Conservation (phyloP, 495 filamentous ascomycete species). For the Rostrohypoxylon terebratum region DNA sequence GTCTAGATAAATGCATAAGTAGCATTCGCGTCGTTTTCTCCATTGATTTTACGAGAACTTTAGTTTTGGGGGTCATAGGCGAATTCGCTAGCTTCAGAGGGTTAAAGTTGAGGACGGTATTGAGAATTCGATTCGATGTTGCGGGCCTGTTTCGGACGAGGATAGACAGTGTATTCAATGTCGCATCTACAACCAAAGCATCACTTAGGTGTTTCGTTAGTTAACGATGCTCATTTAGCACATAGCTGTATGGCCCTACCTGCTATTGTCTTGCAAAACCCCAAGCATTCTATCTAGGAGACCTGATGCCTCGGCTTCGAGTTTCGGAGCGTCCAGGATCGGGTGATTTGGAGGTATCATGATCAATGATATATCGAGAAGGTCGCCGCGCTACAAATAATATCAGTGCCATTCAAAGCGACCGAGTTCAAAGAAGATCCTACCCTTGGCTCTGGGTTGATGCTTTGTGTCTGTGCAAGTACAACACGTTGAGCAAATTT, state of each 20-base stretch:
- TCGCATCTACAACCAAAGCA: constrained; percentile 89
- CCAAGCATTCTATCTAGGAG: constrained; percentile 90
- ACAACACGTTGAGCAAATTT: constrained; percentile 96
- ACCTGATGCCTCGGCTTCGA: constrained; percentile 92
- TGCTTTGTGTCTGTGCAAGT: constrained; percentile 86
- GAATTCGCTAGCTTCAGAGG: constrained; percentile 81
- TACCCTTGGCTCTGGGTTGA: constrained; percentile 87
- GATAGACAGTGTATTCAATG: constrained; percentile 84
- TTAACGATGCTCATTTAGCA: not conserved
- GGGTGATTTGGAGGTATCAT: constrained; percentile 87
- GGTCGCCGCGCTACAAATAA: constrained; percentile 73
- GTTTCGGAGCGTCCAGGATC: constrained; percentile 76
- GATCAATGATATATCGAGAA: constrained; percentile 86
- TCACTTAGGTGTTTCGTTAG: constrained; percentile 68
- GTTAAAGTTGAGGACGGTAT: constrained; percentile 89
- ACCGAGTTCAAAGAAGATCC: constrained; percentile 42
- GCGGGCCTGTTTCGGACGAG: constrained; percentile 83
- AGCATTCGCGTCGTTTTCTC: constrained; percentile 89
- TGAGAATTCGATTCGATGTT: constrained; percentile 85
- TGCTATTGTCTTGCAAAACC: constrained; percentile 84
- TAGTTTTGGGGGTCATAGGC: constrained; percentile 80
- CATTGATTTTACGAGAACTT: constrained; percentile 89
- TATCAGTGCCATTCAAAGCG: constrained; percentile 45
- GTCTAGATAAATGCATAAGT: constrained; percentile 80
- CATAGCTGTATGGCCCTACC: constrained; percentile 61